Base-by-base conservation (phyloP, 1,284 basidiomycete species). In the Rhizoctonia solani region DNA sequence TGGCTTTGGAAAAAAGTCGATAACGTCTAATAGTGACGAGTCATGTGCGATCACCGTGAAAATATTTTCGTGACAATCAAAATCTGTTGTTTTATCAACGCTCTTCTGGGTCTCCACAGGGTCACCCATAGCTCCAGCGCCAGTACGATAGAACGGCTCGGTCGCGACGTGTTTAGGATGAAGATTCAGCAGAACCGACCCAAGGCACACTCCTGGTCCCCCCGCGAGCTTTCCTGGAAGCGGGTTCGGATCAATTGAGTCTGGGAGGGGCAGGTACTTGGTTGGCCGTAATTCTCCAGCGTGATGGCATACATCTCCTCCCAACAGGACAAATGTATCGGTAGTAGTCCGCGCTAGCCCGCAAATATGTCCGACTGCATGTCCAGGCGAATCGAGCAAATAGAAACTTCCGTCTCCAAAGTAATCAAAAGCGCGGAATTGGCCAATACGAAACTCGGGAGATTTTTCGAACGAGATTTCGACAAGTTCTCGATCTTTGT, bases 391-490 rank as follows among this genome's bases (percentile, higher is more conserved):
- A 4, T 67, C 41, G 30, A 68, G 61, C n/a, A 72, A 16, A 19
- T 69, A 27, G 50, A 70, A 9, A 1, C 68, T 67, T 14, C 70
- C 72, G 29, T 72, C 72, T 23, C 56, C 63, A 42, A 58, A 70
- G 16, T 71, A 55, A 61, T 72, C 72, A 61, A 58, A 65, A 6
- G 56, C 55, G 30, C 67, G 50, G 14, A 53, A 53, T 32, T 34
- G 14, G 29, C 50, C 29, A 5, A 46, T 46, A 6, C n/a, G 44
- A 46, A 53, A 21, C 11, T 53, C 23, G 50, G n/a, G n/a, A n/a
- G 30, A 16, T 16, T 30, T 11, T 11, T 53, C 50, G 16, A 53
- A 53, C 4, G 50, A 30, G 50, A 53, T 53, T 34, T 53, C 50
- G 21, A 53, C 29, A n/a, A 53, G 30, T 13, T 53, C 50, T 3